Evolutionary conservation across 192 early-diverging fungal species (phyloP), one percentile per base, ranked within the genome.

Genomic region (Coemansia sp.): DNA sequence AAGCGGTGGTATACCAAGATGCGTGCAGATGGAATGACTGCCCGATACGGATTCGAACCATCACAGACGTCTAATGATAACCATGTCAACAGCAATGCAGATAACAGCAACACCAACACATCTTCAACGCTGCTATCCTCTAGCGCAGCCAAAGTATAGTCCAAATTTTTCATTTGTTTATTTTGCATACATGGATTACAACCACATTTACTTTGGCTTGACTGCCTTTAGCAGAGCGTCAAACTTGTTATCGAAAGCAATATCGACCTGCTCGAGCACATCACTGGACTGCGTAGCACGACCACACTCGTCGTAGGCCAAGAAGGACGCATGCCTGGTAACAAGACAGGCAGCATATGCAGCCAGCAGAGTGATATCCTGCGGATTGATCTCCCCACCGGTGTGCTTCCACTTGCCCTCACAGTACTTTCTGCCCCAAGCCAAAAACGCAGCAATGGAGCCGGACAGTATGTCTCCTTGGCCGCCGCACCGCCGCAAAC

Each of bases 381-480:
- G 41, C 21, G 58, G 37, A 12, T 70, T 40, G 15, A 84, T 70
- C 1, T 63, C 43, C 33, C 62, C 52, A 11, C 52, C 67, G 1
- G 49, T 30, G 27, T 81, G 83, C 72, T 82, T 68, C 84, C 86
- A 87, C 11, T 81, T 66, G 8, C 72, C 67, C 6, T 78, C 75
- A 47, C 85, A 63, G 64, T 91, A 89, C 15, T 69, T 69, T 33
- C 77, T 66, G 12, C 85, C 90, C 97, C 97, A 99, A 0, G 89
- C 89, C 41, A 98, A 47, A 24, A 95, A 96, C 12, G 95, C 84
- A 0, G 87, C 91, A 24, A 93, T 65, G 7, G 85, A 59, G 15
- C 97, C 97, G 12, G 90, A 83, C 22, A 99, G 79, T 7, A 99
- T 73, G 66, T 99, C 97, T 27, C 97, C 97, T 59, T 98, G 97